Conservation (phyloP, 2,329 filamentous ascomycete species). For the Teratosphaeriaceae sp. region DNA sequence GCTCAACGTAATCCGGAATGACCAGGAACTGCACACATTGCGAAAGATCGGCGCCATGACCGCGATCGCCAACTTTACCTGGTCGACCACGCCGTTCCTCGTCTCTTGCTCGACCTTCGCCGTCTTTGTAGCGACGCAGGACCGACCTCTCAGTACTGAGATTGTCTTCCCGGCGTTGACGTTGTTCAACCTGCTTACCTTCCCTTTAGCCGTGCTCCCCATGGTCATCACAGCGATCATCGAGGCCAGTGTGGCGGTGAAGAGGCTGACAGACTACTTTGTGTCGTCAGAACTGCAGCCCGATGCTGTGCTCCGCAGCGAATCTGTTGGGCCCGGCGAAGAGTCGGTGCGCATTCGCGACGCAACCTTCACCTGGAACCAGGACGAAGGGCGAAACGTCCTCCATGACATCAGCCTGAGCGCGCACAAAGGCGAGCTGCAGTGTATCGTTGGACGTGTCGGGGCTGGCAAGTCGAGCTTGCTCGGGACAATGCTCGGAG, state of each 20-base stretch:
- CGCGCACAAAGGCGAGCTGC: constrained; percentile 66
- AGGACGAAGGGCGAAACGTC: constrained; percentile 60
- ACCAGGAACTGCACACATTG: constrained; percentile 88
- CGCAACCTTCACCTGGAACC: constrained; percentile 92
- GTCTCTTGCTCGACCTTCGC: constrained; percentile 96
- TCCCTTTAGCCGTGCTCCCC: constrained; percentile 85
- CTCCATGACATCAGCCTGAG: constrained; percentile 61
- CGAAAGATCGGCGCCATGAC: constrained; percentile 94
- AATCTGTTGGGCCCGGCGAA: constrained; percentile 69
- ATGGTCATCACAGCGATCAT: constrained; percentile 98
- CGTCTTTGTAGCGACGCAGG: constrained; percentile 80
- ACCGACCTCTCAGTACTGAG: constrained; percentile 78
- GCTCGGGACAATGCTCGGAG: constrained; percentile 80
- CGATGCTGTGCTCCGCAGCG: constrained; percentile 67
- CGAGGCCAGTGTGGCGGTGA: constrained; percentile 88
- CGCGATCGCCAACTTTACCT: constrained; percentile 93
- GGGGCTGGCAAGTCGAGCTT: constrained; percentile 87
- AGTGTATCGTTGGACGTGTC: constrained; percentile 83
- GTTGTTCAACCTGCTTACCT: constrained; percentile 92
- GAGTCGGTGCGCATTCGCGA: constrained; percentile 79
- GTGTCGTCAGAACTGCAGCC: constrained; percentile 82
- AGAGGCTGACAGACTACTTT: constrained; percentile 77
- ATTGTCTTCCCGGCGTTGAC: constrained; percentile 92
- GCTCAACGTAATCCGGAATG: constrained; percentile 91
- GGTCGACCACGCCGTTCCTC: constrained; percentile 94